A percentile compares a stretch with the other conserved stretches of the same genome.
Evolutionary conservation across 2,329 filamentous ascomycete genomes (phyloP).

Genomic region (Orbilia brochopaga): DNA sequence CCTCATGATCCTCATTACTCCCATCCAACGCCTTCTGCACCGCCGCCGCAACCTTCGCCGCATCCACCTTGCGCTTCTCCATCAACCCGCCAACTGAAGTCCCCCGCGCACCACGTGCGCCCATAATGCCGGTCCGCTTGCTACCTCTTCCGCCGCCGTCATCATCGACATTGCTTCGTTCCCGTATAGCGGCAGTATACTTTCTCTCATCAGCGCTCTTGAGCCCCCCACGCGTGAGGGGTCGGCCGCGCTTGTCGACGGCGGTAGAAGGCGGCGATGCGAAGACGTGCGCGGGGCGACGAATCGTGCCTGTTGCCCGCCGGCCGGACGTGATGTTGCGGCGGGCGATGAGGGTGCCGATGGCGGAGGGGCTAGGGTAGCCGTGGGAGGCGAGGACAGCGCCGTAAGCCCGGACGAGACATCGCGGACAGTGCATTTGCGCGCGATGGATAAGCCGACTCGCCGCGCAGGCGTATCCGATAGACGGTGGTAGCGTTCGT

Average conservation of each 20-base stretch:
- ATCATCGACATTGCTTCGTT: not conserved
- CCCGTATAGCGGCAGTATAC: constrained; percentile 7
- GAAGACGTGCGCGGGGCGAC: constrained; percentile 17
- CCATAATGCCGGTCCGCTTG: no score
- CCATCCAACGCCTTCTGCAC: constrained; percentile 30
- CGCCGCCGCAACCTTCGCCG: constrained; percentile 32
- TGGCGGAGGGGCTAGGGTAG: constrained; percentile 23
- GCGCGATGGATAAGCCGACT: not conserved
- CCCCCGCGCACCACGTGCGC: constrained; percentile 1
- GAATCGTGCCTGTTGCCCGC: constrained; percentile 5
- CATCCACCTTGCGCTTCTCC: constrained; percentile 26
- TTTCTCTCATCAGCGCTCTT: constrained; percentile 18
- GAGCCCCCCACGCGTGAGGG: constrained; percentile 26
- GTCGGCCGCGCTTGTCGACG: constrained; percentile 33
- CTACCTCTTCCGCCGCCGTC: not conserved
- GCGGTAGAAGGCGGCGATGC: constrained; percentile 27
- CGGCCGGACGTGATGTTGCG: constrained; percentile 22
- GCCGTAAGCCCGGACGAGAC: constrained; percentile 42
- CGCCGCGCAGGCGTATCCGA: not conserved
- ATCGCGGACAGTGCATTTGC: constrained; percentile 36
- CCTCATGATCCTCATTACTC: constrained; percentile 31
- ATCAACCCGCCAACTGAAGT: not conserved
- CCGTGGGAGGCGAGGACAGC: constrained; percentile 42
- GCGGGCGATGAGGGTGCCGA: constrained; percentile 29
- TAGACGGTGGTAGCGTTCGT: not conserved